phyloP scores from a whole-genome alignment of 768 basidiomycete genomes.

The button mushroom (Agaricus bisporus) region DNA sequence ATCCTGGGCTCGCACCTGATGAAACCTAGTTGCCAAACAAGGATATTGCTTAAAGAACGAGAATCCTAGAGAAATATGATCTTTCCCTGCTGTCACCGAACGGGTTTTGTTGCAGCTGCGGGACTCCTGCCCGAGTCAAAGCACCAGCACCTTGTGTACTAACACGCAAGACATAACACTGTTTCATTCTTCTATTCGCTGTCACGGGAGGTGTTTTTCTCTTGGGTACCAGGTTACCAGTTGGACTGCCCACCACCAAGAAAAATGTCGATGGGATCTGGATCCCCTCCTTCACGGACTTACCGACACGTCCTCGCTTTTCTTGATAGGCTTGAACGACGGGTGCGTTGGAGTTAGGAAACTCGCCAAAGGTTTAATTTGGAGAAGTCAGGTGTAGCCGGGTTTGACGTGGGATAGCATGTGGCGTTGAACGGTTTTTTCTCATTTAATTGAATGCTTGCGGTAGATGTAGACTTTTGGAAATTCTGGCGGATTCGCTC shows the following conservation, averaged over 20 bases:
- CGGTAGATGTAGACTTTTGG: no score
- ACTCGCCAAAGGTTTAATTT: constrained; percentile 15
- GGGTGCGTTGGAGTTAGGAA: background rate
- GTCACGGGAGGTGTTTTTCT: no score
- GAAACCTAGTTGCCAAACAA: background rate
- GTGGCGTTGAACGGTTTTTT: background rate
- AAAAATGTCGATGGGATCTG: background rate
- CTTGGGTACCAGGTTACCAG: no score
- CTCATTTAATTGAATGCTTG: no score
- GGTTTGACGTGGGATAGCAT: constrained; percentile 8
- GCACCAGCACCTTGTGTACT: no score
- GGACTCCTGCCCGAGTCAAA: no score
- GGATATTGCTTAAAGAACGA: background rate
- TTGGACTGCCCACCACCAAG: no score
- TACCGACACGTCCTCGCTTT: background rate
- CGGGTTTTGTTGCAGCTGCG: no score
- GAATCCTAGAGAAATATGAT: background rate
- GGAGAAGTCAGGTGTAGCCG: constrained; percentile 8
- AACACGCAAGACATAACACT: no score
- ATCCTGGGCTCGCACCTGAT: background rate
- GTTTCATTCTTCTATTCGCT: no score
- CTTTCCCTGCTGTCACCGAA: no score
- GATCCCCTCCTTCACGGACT: background rate
- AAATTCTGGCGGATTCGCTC: no score
- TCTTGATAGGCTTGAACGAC: background rate